Conservation (phyloP, 768 basidiomycete genomes). For the Filobasidium floriforme region DNA sequence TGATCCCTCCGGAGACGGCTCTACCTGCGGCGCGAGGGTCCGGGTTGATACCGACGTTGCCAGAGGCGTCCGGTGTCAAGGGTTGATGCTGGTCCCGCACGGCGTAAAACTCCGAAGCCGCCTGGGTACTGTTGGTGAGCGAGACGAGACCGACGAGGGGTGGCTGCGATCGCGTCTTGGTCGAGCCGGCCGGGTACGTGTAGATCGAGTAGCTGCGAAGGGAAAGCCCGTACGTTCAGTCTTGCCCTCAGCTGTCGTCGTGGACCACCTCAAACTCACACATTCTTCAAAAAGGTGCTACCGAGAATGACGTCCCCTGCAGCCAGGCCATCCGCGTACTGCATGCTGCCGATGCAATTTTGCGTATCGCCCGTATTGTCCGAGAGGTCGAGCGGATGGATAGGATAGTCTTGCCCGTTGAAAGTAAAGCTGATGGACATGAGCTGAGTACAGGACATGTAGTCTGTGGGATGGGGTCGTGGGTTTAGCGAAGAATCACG, state of each 20-base stretch:
- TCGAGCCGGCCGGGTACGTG: conserved; percentile 33
- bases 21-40: not conserved
- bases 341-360: conserved; percentile 42
- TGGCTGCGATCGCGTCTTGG: conserved; percentile 32
- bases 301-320: conserved; percentile 42
- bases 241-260: not conserved
- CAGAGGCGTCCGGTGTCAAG: conserved; percentile 1
- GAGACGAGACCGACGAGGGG: conserved; percentile 38
- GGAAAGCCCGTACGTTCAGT: not conserved
- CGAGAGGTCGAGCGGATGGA: conserved; percentile 43
- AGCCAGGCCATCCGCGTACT: conserved; percentile 33
- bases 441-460: conserved; percentile 39
- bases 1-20: conserved; percentile 33
- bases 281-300: conserved; percentile 43
- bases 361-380: conserved; percentile 33
- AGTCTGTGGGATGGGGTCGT: conserved; percentile 26
- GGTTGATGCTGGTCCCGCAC: conserved; percentile 32
- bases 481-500: not conserved
- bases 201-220: conserved; percentile 23
- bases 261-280: conserved; percentile 23
- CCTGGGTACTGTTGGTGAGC: conserved; percentile 38
- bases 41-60: not conserved
- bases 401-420: conserved; percentile 29
- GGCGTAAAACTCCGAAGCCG: conserved; percentile 42
- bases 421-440: conserved; percentile 38